Evolutionary conservation across 2,329 filamentous ascomycete genomes (phyloP).

Genomic region (Aphanoascus verrucosus): DNA sequence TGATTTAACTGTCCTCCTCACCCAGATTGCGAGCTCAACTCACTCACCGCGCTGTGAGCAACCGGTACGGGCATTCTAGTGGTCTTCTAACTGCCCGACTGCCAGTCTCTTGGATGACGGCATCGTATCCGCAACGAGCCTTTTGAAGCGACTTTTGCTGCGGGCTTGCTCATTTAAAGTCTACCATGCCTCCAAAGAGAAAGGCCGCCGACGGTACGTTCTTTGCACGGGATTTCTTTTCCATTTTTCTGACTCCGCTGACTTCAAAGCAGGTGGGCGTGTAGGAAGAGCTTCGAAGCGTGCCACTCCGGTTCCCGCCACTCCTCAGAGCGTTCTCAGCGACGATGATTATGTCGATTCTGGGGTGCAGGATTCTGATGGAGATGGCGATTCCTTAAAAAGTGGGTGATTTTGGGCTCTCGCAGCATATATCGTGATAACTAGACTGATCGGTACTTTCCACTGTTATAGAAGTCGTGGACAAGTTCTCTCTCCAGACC

Average conservation of each 20-base stretch:
- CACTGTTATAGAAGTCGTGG: conserved; percentile 33
- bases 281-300: conserved; percentile 40
- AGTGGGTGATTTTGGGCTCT: conserved; percentile 25
- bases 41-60: neutral
- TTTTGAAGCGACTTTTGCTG: neutral
- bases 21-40: neutral
- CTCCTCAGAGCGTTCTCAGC: conserved; percentile 38
- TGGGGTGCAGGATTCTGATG: conserved; percentile 39
- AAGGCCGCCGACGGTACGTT: conserved; percentile 50
- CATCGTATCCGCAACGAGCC: neutral
- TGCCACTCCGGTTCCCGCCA: conserved; percentile 36
- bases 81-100: neutral
- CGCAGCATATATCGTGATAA: conserved; percentile 7
- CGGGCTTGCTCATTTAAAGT: neutral
- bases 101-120: neutral
- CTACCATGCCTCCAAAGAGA: conserved; percentile 58
- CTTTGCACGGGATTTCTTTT: conserved; percentile 15
- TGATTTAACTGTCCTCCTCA: neutral
- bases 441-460: conserved; percentile 1
- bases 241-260: conserved; percentile 20
- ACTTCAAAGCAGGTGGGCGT: conserved; percentile 31
- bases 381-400: conserved; percentile 37
- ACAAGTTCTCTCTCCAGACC: conserved; percentile 45
- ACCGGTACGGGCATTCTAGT: neutral
- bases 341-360: conserved; percentile 49